Base-by-base conservation (phyloP, 1,284 basidiomycete genomes). In the Sparassis latifolia region DNA sequence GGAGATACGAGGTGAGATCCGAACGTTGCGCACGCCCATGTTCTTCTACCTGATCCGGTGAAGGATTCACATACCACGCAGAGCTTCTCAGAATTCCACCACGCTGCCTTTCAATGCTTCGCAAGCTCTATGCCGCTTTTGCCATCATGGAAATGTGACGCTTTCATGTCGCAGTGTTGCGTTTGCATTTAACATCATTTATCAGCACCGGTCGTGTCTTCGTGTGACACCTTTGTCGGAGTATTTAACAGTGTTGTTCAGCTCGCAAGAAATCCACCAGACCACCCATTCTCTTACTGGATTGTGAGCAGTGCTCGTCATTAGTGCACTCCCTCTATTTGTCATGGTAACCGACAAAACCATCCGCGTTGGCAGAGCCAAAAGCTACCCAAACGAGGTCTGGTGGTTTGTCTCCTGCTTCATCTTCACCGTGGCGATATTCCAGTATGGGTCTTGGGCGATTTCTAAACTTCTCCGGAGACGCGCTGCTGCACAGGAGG, bases 391-490 rank as follows among this genome's bases (percentile, higher is more conserved):
- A 10, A 65, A 70, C 33, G 60, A 71, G 55, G 62, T 72, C 2
- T 77, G 78, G 71, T 73, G 72, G 53, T 63, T 72, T 50, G 49
- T 80, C 3, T 66, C 69, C 2, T 54, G 59, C 52, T 72, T 79
- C 61, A 65, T 81, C 6, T 63, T 59, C 32, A 47, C 73, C 9
- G 56, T 79, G 45, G 66, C 72, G 2, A n/a, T 73, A 27, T 69
- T 57, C 51, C 72, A 77, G 42, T 50, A 66, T 41, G 20, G 60
- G 9, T 66, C 62, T 27, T 56, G 65, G 51, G 55, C 52, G 1
- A 55, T 60, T 45, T 49, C 52, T 30, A 58, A 58, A 58, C 55
- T 56, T 44, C 62, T 47, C 3, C 49, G 4, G 12, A 44, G 39
- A 29, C 31, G 2, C 4, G 31, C 41, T 7, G 33, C 4, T 2